Conservation (phyloP, 805 yeast genomes). For the Candida koratica region DNA sequence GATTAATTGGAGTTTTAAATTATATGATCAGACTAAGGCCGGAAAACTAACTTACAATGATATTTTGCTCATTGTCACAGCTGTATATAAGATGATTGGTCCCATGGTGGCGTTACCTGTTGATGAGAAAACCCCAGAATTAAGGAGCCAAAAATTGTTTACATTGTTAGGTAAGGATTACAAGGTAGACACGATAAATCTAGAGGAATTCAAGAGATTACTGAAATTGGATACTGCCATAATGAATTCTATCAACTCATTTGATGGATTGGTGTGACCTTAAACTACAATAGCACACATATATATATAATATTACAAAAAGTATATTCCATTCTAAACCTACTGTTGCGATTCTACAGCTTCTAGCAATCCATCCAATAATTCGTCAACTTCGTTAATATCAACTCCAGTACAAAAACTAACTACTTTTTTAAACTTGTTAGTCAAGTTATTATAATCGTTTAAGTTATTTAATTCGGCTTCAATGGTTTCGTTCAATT, state of each 20-base stretch:
- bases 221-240: constrained; percentile 76
- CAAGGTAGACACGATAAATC: constrained; percentile 59
- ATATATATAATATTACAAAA: no score
- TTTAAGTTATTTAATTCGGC: constrained; percentile 49
- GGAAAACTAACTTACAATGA: constrained; percentile 77
- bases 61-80: constrained; percentile 70
- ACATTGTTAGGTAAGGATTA: constrained; percentile 64
- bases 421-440: constrained; percentile 82
- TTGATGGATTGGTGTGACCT: constrained; percentile 67
- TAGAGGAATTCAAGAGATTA: constrained; percentile 81
- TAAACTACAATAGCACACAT: neutral
- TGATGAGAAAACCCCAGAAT: constrained; percentile 90
- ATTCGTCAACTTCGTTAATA: constrained; percentile 70
- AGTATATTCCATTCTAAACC: neutral
- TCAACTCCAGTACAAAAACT: constrained; percentile 87
- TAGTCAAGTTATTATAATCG: constrained; percentile 39
- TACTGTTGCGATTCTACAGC: constrained; percentile 72
- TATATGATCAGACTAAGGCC: constrained; percentile 78
- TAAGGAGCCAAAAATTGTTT: constrained; percentile 80
- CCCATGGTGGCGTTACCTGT: constrained; percentile 84
- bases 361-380: constrained; percentile 78
- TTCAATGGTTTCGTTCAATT: constrained; percentile 58
- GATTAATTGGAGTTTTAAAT: constrained; percentile 81
- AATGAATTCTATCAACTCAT: constrained; percentile 69
- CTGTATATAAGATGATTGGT: constrained; percentile 94